phyloP scores from a whole-genome alignment of 2,329 filamentous ascomycete species.

The Aspergillus ochraceus region DNA sequence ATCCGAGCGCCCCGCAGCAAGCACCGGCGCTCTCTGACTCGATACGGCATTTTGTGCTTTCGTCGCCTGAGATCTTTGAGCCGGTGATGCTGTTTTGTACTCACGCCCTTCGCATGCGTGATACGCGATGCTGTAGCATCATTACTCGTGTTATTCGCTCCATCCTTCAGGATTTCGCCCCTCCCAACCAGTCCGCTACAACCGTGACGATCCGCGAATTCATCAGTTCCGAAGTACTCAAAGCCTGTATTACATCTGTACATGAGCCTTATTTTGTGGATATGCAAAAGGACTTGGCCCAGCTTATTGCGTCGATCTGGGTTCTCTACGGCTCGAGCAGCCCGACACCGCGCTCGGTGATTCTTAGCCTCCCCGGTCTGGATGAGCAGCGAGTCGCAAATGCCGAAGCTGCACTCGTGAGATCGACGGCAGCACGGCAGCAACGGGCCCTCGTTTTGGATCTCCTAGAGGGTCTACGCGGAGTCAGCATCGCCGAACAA shows the following conservation, averaged over 20 bases:
- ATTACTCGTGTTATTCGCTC: conserved; percentile 84
- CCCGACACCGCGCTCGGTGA: conserved; percentile 68
- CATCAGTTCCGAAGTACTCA: conserved; percentile 83
- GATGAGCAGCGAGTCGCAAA: conserved; percentile 65
- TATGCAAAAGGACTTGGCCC: conserved; percentile 86
- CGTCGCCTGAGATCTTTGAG: conserved; percentile 75
- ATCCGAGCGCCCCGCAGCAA: conserved; percentile 34
- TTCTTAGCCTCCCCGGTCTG: conserved; percentile 80
- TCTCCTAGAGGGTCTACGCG: conserved; percentile 80
- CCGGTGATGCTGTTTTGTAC: conserved; percentile 89
- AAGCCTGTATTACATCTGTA: conserved; percentile 84
- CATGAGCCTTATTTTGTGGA: conserved; percentile 98
- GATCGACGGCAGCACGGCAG: conserved; percentile 63
- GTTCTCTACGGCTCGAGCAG: conserved; percentile 71
- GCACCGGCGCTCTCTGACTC: conserved; percentile 52
- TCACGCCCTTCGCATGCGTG: conserved; percentile 84
- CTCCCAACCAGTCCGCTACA: conserved; percentile 48
- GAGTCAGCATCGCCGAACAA: conserved; percentile 89
- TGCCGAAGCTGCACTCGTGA: conserved; percentile 59
- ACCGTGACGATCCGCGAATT: conserved; percentile 78
- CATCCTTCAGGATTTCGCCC: conserved; percentile 75
- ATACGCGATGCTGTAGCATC: conserved; percentile 82
- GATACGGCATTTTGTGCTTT: conserved; percentile 80
- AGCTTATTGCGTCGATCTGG: conserved; percentile 82
- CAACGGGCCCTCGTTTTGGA: conserved; percentile 82